Percentiles rank a stretch among this genome's conserved stretches.
These are phyloP conservation scores for Vigna hirtella DNA, from an alignment of 306 rosid species.

Conservation along the genomic window DNA sequence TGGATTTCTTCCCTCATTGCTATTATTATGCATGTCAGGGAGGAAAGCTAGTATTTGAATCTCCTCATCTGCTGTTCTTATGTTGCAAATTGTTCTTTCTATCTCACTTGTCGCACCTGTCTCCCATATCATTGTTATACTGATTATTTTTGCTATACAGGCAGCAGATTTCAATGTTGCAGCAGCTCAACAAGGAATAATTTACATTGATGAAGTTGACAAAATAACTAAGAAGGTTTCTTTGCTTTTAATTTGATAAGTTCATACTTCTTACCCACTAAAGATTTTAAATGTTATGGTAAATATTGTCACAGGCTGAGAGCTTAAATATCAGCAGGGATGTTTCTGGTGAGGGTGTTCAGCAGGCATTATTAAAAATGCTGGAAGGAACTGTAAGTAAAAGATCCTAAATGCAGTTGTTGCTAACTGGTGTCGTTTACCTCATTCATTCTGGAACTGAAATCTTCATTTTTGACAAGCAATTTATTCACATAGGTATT, in stretches of 20 bases:
- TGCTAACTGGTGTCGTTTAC: neutral
- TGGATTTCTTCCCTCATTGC: neutral
- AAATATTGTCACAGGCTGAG: constrained; percentile 75
- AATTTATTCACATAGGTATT: constrained; percentile 9
- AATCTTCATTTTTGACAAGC: neutral
- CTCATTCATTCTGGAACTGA: neutral
- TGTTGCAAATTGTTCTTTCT: constrained; percentile 17
- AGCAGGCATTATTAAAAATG: constrained; percentile 97
- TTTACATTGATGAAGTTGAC: constrained; percentile 99
- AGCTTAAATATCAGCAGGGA: constrained; percentile 93
- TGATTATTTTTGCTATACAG: constrained; percentile 56
- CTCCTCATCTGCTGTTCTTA: neutral
- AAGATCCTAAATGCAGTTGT: neutral
- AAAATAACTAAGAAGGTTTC: constrained; percentile 98
- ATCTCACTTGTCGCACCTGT: constrained; percentile 32
- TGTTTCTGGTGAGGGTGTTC: constrained; percentile 99
- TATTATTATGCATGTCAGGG: neutral
- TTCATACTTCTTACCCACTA: constrained; percentile 6
- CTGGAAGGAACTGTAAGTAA: constrained; percentile 97
- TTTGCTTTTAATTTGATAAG: constrained; percentile 24
- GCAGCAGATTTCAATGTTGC: constrained; percentile 97
- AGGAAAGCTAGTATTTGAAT: neutral
- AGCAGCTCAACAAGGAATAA: constrained; percentile 99
- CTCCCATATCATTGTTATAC: constrained; percentile 27
- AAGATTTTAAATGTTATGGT: constrained; percentile 39